Base-by-base conservation (phyloP, 179 eudicot genomes). In the Patellifolia procumbens region DNA sequence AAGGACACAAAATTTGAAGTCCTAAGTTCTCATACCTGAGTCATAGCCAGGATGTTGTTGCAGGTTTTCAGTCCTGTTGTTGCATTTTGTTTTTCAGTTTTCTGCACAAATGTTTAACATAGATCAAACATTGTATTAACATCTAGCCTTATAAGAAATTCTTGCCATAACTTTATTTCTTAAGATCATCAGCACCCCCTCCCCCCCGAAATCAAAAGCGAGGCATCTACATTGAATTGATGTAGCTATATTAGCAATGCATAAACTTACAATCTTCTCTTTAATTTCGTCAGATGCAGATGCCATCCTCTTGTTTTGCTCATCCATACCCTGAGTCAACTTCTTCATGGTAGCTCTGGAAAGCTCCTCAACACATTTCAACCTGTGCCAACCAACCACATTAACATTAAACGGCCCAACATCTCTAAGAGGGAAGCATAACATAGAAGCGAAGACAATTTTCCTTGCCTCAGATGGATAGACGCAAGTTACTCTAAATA, bases 41-140 rank as follows among this genome's bases (percentile, higher is more conserved):
- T 85, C 98, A 94, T 94, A 61, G 97, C 88, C 77, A 93, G 83
- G 74, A 93, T 93, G 85, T 93, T 93, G 72, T 93, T 93, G 91
- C 97, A 91, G 61, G 94, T 93, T 45, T 91, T 89, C 81, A 93
- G 77, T 55, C 98, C 98, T 6, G 89, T 83, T 5, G 91, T 86
- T 43, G 97, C 78, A 77, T 88, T 91, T 83, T 91, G 98, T 78
- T 88, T 87, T 73, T 92, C 89, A 37, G 83, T 76, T 88, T 88
- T 92, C 98, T 94, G 96, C 86, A 88, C 24, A 49, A 59, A 53
- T 49, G 24, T 43, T 43, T 60, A 76, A 13, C 43, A 68, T 64
- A 32, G 24, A 49, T 60, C 49, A 48, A 3, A 70, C 9, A 29
- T 8, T 22, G 48, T 16, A 2, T 10, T 7, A 60, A 12, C 4